Conservation (phyloP, 495 filamentous ascomycete genomes). For the Bryoglossum gracile region DNA sequence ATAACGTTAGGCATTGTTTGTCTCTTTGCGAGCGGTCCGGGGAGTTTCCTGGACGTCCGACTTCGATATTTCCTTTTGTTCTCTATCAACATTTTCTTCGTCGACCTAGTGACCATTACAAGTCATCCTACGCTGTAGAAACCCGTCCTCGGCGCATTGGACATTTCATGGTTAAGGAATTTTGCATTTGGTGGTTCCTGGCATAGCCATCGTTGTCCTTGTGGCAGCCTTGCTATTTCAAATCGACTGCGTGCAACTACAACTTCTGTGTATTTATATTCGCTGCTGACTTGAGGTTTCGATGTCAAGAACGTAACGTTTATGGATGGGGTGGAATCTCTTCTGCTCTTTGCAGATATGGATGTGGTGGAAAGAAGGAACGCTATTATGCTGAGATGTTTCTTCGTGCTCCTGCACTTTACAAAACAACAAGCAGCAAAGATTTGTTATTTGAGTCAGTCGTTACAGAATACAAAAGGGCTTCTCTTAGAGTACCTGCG, state of each 20-base stretch:
- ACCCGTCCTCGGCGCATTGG: conserved; percentile 46
- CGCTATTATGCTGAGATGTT: conserved; percentile 21
- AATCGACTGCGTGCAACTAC: conserved; percentile 14
- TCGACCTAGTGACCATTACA: conserved; percentile 47
- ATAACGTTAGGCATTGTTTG: conserved; percentile 30
- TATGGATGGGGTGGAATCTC: conserved; percentile 9
- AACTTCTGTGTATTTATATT: conserved; percentile 16
- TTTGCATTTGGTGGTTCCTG: conserved; percentile 35
- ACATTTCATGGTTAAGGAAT: conserved; percentile 52
- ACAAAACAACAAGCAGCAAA: conserved; percentile 9
- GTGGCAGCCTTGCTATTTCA: conserved; percentile 11
- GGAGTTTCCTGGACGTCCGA: conserved; percentile 26
- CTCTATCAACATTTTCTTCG: conserved; percentile 43
- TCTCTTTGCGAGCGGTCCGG: conserved; percentile 23
- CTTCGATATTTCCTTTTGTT: conserved; percentile 26
- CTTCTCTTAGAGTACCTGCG: too few species aligned
- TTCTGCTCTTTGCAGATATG: conserved; percentile 16
- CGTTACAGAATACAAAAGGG: conserved; percentile 26
- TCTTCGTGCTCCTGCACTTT: conserved; percentile 14
- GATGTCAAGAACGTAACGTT: not conserved
- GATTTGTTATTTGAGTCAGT: conserved; percentile 28
- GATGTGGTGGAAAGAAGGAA: conserved; percentile 13
- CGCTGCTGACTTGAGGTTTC: conserved; percentile 7
- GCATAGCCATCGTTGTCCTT: conserved; percentile 15
- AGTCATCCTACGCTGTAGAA: conserved; percentile 51